phyloP scores from a whole-genome alignment of 345 rosid genomes.

The Lenwebbia sp. region DNA sequence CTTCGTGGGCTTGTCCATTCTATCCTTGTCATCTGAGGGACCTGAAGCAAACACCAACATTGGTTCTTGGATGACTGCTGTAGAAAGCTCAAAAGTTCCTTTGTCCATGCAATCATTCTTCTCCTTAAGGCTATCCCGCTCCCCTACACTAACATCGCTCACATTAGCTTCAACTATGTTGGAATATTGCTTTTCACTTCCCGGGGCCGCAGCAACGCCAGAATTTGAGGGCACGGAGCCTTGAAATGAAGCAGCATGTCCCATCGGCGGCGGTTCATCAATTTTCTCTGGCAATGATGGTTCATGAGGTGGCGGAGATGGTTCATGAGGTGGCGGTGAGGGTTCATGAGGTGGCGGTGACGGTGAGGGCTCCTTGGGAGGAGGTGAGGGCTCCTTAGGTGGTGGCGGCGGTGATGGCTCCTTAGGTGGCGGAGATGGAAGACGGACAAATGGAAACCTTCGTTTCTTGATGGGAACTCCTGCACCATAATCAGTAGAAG shows the following conservation, averaged over 20 bases:
- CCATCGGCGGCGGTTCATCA: conserved; percentile 5
- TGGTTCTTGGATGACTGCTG: conserved; percentile 25
- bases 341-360: not conserved
- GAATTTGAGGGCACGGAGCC: conserved; percentile 10
- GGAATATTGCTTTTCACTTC: not conserved
- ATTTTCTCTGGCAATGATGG: conserved; percentile 10
- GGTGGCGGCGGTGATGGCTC: conserved; percentile 8
- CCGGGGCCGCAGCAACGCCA: not conserved
- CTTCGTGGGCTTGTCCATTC: conserved; percentile 8
- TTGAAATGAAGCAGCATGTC: conserved; percentile 5
- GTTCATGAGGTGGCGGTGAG: not conserved
- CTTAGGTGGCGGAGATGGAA: conserved; percentile 29
- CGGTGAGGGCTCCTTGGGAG: not conserved
- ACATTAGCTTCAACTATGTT: conserved; percentile 7
- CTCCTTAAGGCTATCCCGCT: not conserved
- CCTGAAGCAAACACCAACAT: not conserved
- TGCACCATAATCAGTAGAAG: conserved; percentile 42
- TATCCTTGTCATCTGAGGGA: not conserved
- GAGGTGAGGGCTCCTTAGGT: not conserved
- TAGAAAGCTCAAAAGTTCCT: not conserved
- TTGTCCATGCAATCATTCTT: not conserved
- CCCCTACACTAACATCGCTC: conserved; percentile 2
- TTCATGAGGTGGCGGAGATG: conserved; percentile 29
- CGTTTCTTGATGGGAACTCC: conserved; percentile 86
- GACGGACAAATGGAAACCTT: conserved; percentile 33